Conservation (phyloP, 2,329 filamentous ascomycete genomes). For the Aspergillus sp. region DNA sequence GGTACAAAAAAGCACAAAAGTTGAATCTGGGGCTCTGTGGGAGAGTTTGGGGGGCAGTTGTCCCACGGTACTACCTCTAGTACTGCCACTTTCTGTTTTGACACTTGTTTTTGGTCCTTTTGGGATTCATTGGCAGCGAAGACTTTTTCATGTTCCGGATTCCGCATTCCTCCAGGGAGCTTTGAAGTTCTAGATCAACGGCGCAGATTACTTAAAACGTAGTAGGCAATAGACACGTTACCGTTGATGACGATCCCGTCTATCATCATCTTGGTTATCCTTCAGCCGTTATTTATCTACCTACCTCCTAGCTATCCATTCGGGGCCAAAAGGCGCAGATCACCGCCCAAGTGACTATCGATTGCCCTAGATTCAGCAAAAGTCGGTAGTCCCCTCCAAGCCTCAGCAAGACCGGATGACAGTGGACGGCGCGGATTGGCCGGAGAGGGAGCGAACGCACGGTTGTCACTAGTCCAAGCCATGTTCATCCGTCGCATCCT, state of each 20-base stretch:
- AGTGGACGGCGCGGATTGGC: background rate
- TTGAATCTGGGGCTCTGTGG: background rate
- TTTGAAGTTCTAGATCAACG: constrained; percentile 15
- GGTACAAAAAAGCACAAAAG: background rate
- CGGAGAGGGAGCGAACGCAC: background rate
- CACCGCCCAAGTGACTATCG: too few relatives aligned
- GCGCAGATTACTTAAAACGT: constrained; percentile 6
- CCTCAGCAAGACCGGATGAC: background rate
- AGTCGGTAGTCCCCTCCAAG: too few relatives aligned
- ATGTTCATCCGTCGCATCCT: background rate
- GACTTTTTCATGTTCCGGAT: background rate
- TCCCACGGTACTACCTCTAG: background rate
- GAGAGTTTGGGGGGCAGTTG: background rate
- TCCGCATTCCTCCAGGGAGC: background rate
- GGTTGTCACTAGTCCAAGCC: background rate
- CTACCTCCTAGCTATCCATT: too few relatives aligned
- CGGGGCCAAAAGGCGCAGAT: too few relatives aligned
- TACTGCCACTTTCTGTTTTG: background rate
- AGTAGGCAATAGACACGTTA: constrained; percentile 8
- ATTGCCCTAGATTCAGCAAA: too few relatives aligned
- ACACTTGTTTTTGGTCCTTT: background rate
- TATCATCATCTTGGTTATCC: background rate
- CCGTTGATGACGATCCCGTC: background rate
- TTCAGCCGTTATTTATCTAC: too few relatives aligned
- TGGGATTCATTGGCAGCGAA: background rate